Conservation (phyloP, 352 stramenopile genomes). For the Phytopythium mirpurense region DNA sequence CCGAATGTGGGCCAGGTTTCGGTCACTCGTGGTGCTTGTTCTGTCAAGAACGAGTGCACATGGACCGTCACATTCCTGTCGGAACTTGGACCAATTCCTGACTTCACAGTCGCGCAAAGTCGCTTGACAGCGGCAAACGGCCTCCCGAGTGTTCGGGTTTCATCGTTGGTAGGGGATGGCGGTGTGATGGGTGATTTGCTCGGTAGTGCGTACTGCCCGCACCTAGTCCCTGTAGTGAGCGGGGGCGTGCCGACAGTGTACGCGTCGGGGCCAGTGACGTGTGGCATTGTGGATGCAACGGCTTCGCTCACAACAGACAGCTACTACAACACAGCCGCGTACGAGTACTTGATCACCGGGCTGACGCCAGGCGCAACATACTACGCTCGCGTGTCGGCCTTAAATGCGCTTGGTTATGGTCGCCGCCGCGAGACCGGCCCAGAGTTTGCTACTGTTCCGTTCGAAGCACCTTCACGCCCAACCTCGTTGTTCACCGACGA, state of each 20-base stretch:
- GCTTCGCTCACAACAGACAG: constrained; percentile 6
- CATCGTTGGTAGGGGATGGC: constrained; percentile 17
- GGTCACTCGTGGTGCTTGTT: constrained; percentile 46
- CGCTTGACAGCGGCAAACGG: constrained; percentile 37
- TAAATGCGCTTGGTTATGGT: constrained; percentile 60
- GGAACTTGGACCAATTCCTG: constrained; percentile 47
- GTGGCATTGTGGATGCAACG: constrained; percentile 1
- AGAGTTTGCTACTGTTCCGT: constrained; percentile 54
- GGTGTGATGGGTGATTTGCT: constrained; percentile 20
- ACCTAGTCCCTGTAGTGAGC: constrained; percentile 5
- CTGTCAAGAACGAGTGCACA: constrained; percentile 50
- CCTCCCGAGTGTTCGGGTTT: constrained; percentile 30
- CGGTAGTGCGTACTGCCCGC: constrained; percentile 46
- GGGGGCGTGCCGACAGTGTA: constrained; percentile 9
- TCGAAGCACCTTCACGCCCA: constrained; percentile 39
- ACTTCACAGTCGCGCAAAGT: constrained; percentile 38
- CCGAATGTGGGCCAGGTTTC: constrained; percentile 90
- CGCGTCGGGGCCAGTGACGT: constrained; percentile 1
- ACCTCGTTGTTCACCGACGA: constrained; percentile 61
- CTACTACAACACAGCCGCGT: constrained; percentile 21
- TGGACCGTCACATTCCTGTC: constrained; percentile 81
- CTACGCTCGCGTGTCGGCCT: constrained; percentile 65
- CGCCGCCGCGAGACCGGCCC: constrained; percentile 51
- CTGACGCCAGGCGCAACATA: constrained; percentile 57
- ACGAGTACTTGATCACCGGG: constrained; percentile 47